These are phyloP conservation scores for Xylaria scruposa DNA, from an alignment of 495 filamentous ascomycete genomes.

Conservation along the genomic window DNA sequence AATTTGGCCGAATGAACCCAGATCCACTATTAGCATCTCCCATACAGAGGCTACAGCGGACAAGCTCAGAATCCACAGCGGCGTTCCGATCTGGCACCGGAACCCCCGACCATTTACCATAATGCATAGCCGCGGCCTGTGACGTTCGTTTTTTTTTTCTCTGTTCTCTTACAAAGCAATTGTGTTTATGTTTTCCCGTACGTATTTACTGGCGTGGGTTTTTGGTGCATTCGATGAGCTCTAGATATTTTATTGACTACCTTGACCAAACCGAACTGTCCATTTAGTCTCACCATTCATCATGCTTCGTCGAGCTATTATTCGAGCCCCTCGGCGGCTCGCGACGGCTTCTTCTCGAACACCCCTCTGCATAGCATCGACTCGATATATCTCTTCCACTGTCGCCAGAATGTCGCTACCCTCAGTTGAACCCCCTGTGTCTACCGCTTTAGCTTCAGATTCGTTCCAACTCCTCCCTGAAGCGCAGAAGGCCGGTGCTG, in stretches of 20 bases:
- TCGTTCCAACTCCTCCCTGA: slow-evolving; percentile 82
- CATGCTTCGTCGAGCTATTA: slow-evolving; percentile 46
- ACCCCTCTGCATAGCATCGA: slow-evolving; percentile 14
- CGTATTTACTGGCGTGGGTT: neutral
- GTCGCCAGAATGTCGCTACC: slow-evolving; percentile 40
- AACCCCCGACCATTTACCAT: slow-evolving; percentile 17
- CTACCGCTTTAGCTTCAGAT: slow-evolving; percentile 67
- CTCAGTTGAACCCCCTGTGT: slow-evolving; percentile 50
- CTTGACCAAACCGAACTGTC: neutral
- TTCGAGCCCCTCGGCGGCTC: slow-evolving; percentile 42
- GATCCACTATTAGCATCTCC: slow-evolving; percentile 3
- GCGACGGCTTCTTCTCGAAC: slow-evolving; percentile 31
- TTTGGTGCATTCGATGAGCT: neutral
- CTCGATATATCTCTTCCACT: slow-evolving; percentile 38
- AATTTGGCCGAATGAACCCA: neutral
- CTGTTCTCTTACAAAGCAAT: neutral
- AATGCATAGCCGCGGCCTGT: slow-evolving; percentile 3
- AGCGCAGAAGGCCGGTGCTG: slow-evolving; percentile 70
- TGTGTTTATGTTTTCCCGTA: neutral
- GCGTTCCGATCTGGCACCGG: slow-evolving; percentile 23
- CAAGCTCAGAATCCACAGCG: slow-evolving; percentile 11
- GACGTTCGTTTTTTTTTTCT: neutral
- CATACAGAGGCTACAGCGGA: neutral
- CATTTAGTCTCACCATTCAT: slow-evolving; percentile 13
- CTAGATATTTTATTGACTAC: neutral